phyloP scores from a whole-genome alignment of 805 yeast species.

The Teunomyces kruisii region DNA sequence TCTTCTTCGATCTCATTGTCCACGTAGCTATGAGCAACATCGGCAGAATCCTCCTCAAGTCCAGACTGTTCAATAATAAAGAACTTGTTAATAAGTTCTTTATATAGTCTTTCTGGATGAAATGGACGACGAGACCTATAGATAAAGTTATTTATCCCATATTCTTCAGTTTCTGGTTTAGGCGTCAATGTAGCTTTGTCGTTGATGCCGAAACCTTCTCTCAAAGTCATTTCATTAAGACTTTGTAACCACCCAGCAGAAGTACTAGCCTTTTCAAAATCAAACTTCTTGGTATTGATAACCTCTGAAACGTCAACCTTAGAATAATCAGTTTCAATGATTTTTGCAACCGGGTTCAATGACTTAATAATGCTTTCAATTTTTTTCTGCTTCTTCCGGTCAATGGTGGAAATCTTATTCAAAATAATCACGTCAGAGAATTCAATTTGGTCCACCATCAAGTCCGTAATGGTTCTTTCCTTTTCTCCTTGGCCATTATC shows the following conservation, averaged over 20 bases:
- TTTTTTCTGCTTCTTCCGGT: conserved; percentile 22
- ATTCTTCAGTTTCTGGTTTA: conserved; percentile 48
- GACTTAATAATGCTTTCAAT: conserved; percentile 32
- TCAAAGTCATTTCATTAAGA: conserved; percentile 34
- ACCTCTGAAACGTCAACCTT: conserved; percentile 35
- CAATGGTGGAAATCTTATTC: conserved; percentile 35
- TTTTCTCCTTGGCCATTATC: conserved; percentile 39
- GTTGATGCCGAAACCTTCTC: conserved; percentile 30
- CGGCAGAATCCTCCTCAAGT: too few species aligned
- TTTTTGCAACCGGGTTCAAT: conserved; percentile 45
- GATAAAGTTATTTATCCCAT: conserved; percentile 45
- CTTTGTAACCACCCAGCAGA: conserved; percentile 48
- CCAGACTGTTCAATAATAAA: conserved; percentile 20
- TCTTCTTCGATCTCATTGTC: conserved; percentile 16
- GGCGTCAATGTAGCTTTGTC: conserved; percentile 26
- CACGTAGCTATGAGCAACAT: too few species aligned
- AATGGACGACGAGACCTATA: conserved; percentile 43
- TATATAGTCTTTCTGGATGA: conserved; percentile 44
- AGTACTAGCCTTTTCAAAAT: conserved; percentile 42
- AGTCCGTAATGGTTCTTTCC: conserved; percentile 46
- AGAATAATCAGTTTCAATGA: conserved; percentile 35
- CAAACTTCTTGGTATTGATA: conserved; percentile 35
- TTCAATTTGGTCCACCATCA: conserved; percentile 48
- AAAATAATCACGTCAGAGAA: conserved; percentile 46
- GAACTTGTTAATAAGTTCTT: conserved; percentile 37